Evolutionary conservation across 768 basidiomycete genomes (phyloP).

Genomic region (Trametopsis cervina): DNA sequence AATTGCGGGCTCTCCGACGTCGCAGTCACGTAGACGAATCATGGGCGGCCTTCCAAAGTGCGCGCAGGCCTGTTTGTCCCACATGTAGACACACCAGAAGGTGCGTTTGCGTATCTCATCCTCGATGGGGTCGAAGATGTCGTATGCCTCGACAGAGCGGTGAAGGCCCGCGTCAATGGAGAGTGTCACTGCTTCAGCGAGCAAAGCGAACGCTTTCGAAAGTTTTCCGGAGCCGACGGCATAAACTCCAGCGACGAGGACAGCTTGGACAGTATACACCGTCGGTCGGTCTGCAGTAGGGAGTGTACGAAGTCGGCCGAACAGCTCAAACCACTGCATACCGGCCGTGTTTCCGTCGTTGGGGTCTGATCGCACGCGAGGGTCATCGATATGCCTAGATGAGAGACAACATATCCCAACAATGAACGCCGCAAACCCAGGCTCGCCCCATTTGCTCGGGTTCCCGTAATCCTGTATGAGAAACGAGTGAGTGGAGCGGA

Average conservation of each 20-base stretch:
- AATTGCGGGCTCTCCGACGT: constrained; percentile 79
- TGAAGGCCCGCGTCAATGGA: constrained; percentile 87
- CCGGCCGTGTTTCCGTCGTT: constrained; percentile 83
- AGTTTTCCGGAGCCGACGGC: constrained; percentile 87
- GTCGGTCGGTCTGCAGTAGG: constrained; percentile 87
- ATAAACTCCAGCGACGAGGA: constrained; percentile 88
- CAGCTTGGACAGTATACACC: constrained; percentile 86
- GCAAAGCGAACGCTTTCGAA: constrained; percentile 77
- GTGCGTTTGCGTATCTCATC: constrained; percentile 90
- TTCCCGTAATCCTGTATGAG: constrained; percentile 77
- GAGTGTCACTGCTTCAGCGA: constrained; percentile 83
- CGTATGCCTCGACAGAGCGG: constrained; percentile 78
- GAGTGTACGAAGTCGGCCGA: constrained; percentile 79
- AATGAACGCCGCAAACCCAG: constrained; percentile 90
- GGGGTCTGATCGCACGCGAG: constrained; percentile 78
- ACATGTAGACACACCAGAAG: constrained; percentile 94
- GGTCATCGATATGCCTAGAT: constrained; percentile 89
- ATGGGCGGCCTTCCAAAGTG: constrained; percentile 88
- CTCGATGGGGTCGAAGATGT: constrained; percentile 84
- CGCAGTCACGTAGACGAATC: constrained; percentile 83
- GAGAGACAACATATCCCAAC: constrained; percentile 90
- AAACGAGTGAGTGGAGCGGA: constrained; percentile 3
- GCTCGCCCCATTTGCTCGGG: constrained; percentile 92
- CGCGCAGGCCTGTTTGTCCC: constrained; percentile 90
- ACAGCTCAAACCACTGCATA: constrained; percentile 87